Evolutionary conservation across 495 filamentous ascomycete species (phyloP).

Genomic region (Diplogelasinospora grovesii): DNA sequence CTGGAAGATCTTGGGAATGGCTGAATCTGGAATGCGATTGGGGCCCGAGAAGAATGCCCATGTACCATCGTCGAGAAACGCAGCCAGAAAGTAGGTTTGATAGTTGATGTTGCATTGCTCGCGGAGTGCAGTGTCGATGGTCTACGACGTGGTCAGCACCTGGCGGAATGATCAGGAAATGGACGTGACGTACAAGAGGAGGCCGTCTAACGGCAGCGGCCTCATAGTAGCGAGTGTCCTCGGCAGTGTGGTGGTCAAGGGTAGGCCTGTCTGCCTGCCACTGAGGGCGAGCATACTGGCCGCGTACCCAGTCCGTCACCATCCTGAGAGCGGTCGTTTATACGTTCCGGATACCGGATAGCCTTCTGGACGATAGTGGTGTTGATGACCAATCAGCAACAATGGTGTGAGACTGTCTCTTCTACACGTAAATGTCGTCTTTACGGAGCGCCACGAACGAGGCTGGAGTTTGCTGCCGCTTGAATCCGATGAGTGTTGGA

Average conservation of each 20-base stretch:
- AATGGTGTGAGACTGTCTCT: no score
- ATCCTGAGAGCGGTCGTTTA: constrained; percentile 1
- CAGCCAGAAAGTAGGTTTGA: constrained; percentile 32
- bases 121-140: constrained; percentile 30
- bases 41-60: constrained; percentile 27
- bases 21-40: constrained; percentile 12
- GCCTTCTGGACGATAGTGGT: no score
- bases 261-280: constrained; percentile 16
- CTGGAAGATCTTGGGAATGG: constrained; percentile 28
- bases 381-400: no score
- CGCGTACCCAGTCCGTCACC: constrained; percentile 10
- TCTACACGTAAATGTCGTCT: no score
- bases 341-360: no score
- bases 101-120: constrained; percentile 32
- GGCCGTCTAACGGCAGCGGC: constrained; percentile 11
- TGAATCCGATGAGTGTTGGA: no score
- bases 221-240: constrained; percentile 12
- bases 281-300: constrained; percentile 11
- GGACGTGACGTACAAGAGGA: constrained; percentile 13
- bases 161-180: not conserved
- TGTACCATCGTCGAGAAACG: constrained; percentile 25
- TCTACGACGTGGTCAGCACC: constrained; percentile 20
- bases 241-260: constrained; percentile 8
- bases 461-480: no score
- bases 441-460: no score